phyloP scores from a whole-genome alignment of 2,329 filamentous ascomycete species.

The Huntiella savannae region DNA sequence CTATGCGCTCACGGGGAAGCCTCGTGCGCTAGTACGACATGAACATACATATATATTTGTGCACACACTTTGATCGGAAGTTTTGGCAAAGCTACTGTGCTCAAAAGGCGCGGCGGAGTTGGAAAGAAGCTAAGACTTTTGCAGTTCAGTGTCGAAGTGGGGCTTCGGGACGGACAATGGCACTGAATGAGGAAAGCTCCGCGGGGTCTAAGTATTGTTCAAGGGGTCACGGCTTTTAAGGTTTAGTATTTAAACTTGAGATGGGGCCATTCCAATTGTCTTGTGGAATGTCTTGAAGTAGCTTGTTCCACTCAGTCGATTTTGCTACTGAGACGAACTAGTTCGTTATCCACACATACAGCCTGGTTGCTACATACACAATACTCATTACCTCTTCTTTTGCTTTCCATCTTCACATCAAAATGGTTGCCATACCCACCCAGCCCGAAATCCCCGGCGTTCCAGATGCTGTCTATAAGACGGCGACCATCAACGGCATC shows the following conservation, averaged over 20 bases:
- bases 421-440: background rate
- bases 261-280: background rate
- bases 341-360: background rate
- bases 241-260: background rate
- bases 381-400: background rate
- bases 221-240: background rate
- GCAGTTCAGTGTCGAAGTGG: background rate
- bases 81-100: too few species aligned
- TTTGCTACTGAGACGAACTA: too few species aligned
- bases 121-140: background rate
- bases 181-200: background rate
- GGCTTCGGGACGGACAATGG: background rate
- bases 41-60: too few species aligned
- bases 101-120: too few species aligned
- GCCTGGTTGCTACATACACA: background rate
- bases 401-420: background rate
- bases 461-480: slow-evolving; percentile 20
- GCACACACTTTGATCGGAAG: too few species aligned
- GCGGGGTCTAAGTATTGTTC: background rate
- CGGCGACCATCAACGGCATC: slow-evolving; percentile 29
- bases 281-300: too few species aligned
- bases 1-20: too few species aligned
- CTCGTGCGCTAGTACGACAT: too few species aligned
- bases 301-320: too few species aligned
- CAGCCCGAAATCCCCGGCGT: slow-evolving; percentile 16